These are phyloP conservation scores for Xylaria digitata DNA, from an alignment of 2,329 filamentous ascomycete genomes.

Conservation along the genomic window DNA sequence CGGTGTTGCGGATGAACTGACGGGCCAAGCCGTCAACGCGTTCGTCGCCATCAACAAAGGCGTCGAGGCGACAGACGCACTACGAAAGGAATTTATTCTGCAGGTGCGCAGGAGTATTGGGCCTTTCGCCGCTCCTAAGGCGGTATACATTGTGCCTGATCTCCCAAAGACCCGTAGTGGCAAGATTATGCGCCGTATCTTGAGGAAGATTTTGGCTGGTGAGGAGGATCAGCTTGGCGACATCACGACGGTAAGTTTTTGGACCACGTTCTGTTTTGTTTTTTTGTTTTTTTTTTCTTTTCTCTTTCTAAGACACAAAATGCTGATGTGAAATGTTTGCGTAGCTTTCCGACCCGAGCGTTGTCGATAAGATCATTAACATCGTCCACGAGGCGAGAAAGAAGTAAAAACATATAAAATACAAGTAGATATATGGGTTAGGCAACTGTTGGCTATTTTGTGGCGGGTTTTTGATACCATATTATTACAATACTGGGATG, in stretches of 20 bases:
- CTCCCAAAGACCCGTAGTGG: slow-evolving; percentile 96
- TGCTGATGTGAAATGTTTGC: slow-evolving; percentile 23
- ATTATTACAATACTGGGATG: slow-evolving; percentile 34
- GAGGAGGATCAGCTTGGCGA: slow-evolving; percentile 98
- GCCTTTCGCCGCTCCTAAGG: slow-evolving; percentile 96
- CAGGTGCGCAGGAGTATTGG: slow-evolving; percentile 98
- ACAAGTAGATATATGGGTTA: slow-evolving; percentile 23
- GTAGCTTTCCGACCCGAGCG: slow-evolving; percentile 86
- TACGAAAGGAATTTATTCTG: slow-evolving; percentile 92
- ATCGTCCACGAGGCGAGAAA: slow-evolving; percentile 74
- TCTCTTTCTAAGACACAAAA: neutral
- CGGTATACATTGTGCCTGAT: slow-evolving; percentile 89
- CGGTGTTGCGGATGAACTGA: slow-evolving; percentile 91
- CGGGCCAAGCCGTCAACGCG: slow-evolving; percentile 95
- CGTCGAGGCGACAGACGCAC: slow-evolving; percentile 78
- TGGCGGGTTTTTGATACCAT: slow-evolving; percentile 39
- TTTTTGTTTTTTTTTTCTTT: too few species aligned
- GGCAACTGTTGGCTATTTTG: slow-evolving; percentile 31
- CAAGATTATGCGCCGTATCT: slow-evolving; percentile 98
- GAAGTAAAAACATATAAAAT: slow-evolving; percentile 55
- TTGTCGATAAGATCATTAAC: slow-evolving; percentile 90
- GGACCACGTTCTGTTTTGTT: neutral
- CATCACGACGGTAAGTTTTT: slow-evolving; percentile 79
- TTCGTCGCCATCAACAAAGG: slow-evolving; percentile 94
- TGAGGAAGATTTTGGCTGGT: slow-evolving; percentile 96